Evolutionary conservation across 768 basidiomycete genomes (phyloP).

Genomic region (Mycena metata): DNA sequence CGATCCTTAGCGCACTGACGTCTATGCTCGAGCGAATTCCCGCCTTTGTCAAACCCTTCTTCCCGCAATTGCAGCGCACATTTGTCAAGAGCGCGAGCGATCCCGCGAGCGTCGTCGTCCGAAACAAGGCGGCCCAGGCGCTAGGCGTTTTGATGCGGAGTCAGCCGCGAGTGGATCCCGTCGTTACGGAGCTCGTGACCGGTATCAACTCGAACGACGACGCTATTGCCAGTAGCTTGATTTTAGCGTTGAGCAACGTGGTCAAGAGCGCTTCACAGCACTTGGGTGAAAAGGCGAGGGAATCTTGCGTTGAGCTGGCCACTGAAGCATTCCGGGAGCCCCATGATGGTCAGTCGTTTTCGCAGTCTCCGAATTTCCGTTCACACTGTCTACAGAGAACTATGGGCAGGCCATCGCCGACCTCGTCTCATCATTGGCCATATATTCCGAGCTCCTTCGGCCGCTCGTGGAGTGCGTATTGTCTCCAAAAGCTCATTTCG

Average conservation of each 20-base stretch:
- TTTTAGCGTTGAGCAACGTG: slow-evolving; percentile 83
- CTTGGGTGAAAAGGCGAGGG: slow-evolving; percentile 81
- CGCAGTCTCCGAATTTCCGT: background rate
- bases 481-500: background rate
- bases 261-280: slow-evolving; percentile 77
- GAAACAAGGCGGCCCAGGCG: slow-evolving; percentile 85
- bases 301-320: slow-evolving; percentile 81
- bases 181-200: slow-evolving; percentile 88
- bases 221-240: slow-evolving; percentile 80
- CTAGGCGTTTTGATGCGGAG: slow-evolving; percentile 92
- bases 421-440: slow-evolving; percentile 74
- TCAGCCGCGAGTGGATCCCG: slow-evolving; percentile 92
- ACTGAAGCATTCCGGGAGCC: slow-evolving; percentile 82
- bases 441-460: slow-evolving; percentile 72
- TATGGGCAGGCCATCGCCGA: slow-evolving; percentile 75
- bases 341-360: slow-evolving; percentile 67
- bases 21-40: slow-evolving; percentile 91
- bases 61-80: slow-evolving; percentile 96
- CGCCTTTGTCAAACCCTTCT: slow-evolving; percentile 94
- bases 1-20: slow-evolving; percentile 87
- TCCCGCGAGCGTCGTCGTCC: slow-evolving; percentile 79
- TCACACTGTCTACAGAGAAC: slow-evolving; percentile 61
- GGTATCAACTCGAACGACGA: slow-evolving; percentile 73
- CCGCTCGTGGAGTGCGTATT: slow-evolving; percentile 75
- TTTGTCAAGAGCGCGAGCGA: slow-evolving; percentile 95